Evolutionary conservation across 2,329 filamentous ascomycete genomes (phyloP), one percentile per base, ranked within the genome.

Genomic region (Claviceps cyperi): DNA sequence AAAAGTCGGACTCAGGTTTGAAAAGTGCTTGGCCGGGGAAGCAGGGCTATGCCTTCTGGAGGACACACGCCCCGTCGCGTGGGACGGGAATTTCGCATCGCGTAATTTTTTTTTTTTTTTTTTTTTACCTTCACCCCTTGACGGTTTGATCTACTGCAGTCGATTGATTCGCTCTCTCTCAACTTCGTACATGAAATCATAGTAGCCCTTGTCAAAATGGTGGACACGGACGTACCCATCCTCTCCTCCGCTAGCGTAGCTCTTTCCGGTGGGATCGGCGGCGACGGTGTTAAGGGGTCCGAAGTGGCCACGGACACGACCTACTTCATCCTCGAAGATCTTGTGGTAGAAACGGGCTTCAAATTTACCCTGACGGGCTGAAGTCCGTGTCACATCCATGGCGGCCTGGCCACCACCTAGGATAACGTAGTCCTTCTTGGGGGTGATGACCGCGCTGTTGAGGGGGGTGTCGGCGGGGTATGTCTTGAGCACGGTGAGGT

Each of bases 301-400:
- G 71, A 98, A 98, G 70, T 98, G 92, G 56, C 92, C 92, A 65
- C 89, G 81, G 57, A 98, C 92, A 75, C 92, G 84, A 59, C 92
- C 92, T 63, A 97, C 91, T 75, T 98, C 92, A 70, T 98, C 91
- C 71, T 95, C 89, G 67, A 98, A 97, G 67, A 98, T 84, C 79
- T 94, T 97, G 83, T 98, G 92, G 78, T 96, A 98, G 78, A 98
- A 98, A 58, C 92, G 83, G 43, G 92, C 92, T 72, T 98, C 92
- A 75, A 98, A 98, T 74, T 97, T 97, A 72, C 92, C 92, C 76
- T 98, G 92, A 58, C 92, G 81, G 47, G 89, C 83, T 36, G 84
- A 84, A 48, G 92, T 97, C 50, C 87, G 94, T 52, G 92, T 98
- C 70, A 98, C 92, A 65, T 97, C 91, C 88, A 96, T 96, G 65